These are phyloP conservation scores for Spergularia marina DNA, from an alignment of 148 eudicot species.

Conservation along the genomic window DNA sequence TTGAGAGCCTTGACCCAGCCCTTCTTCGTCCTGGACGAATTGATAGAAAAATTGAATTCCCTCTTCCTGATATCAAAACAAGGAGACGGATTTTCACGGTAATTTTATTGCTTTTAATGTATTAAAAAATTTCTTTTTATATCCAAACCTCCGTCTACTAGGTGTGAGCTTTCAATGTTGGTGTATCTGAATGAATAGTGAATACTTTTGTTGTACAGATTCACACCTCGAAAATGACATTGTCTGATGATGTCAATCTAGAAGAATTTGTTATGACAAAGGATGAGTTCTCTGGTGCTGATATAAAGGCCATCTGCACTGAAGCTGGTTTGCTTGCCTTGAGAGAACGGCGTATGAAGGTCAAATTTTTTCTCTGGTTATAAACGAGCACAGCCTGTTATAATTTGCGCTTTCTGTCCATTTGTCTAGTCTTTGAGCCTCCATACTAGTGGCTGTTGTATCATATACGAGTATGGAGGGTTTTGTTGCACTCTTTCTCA, in stretches of 20 bases:
- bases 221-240: slow-evolving; percentile 92
- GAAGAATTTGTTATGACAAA: slow-evolving; percentile 99
- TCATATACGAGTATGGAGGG: too few relatives aligned
- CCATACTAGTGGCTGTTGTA: too few relatives aligned
- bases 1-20: slow-evolving; percentile 92
- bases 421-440: neutral
- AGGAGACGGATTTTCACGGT: slow-evolving; percentile 92
- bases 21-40: slow-evolving; percentile 96
- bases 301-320: slow-evolving; percentile 96
- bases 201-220: slow-evolving; percentile 41
- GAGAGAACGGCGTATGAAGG: slow-evolving; percentile 98
- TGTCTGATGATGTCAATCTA: slow-evolving; percentile 93
- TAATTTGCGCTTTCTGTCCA: neutral
- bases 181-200: neutral
- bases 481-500: neutral
- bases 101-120: neutral
- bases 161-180: too few relatives aligned
- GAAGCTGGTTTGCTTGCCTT: slow-evolving; percentile 97
- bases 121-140: neutral
- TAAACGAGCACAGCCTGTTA: neutral
- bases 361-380: slow-evolving; percentile 20
- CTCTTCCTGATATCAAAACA: slow-evolving; percentile 96
- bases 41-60: slow-evolving; percentile 92
- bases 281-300: slow-evolving; percentile 99
- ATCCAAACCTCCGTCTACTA: too few relatives aligned